Percentiles rank a stretch among this genome's conserved stretches.
Conservation (phyloP, 768 basidiomycete species). For the Artomyces pyxidatus region DNA sequence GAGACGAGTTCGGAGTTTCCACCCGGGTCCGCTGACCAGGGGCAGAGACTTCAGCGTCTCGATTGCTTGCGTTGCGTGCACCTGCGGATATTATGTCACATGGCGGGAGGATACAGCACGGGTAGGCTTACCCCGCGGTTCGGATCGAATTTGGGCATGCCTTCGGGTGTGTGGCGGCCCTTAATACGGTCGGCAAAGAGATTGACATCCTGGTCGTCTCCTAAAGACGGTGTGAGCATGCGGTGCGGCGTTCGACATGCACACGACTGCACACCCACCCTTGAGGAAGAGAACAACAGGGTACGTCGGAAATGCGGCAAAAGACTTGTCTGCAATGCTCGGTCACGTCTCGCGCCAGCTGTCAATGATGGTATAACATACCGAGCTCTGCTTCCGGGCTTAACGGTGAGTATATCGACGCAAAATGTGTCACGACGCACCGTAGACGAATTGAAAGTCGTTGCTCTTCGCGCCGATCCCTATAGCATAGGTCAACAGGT, state of each 20-base stretch:
- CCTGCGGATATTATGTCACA: slow-evolving; percentile 30
- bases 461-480: slow-evolving; percentile 77
- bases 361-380: slow-evolving; percentile 2
- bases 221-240: slow-evolving; percentile 19
- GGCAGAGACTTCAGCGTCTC: slow-evolving; percentile 77
- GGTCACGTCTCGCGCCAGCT: too few species aligned
- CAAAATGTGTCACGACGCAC: slow-evolving; percentile 29
- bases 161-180: slow-evolving; percentile 37
- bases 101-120: not conserved
- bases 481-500: slow-evolving; percentile 69
- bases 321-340: slow-evolving; percentile 44
- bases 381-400: slow-evolving; percentile 21
- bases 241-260: not conserved
- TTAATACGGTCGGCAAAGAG: slow-evolving; percentile 49
- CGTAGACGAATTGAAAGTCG: slow-evolving; percentile 66
- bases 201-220: slow-evolving; percentile 58
- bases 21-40: slow-evolving; percentile 65
- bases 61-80: slow-evolving; percentile 75
- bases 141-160: slow-evolving; percentile 63
- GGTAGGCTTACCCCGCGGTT: slow-evolving; percentile 50
- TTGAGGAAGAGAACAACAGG: slow-evolving; percentile 75
- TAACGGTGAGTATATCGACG: not conserved
- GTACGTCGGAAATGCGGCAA: slow-evolving; percentile 76
- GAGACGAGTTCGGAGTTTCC: slow-evolving; percentile 62
- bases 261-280: slow-evolving; percentile 28